Percentiles rank a stretch among this genome's conserved stretches.
phyloP scores from a whole-genome alignment of 208 protist species.

The Blastocrithidia nonstop region DNA sequence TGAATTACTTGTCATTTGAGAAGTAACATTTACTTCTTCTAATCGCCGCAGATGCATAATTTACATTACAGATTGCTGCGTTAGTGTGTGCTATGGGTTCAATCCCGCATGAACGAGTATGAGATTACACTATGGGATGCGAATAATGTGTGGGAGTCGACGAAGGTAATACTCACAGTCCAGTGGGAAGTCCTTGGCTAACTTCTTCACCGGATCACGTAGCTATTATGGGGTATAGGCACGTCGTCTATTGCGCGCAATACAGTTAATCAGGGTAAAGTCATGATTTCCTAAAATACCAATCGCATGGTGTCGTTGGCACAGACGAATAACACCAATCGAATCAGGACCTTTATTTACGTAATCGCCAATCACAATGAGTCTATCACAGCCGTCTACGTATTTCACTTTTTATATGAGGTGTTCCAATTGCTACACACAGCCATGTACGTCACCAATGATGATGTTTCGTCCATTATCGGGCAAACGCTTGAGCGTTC shows the following conservation, averaged over 20 bases:
- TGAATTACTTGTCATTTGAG: too few relatives aligned
- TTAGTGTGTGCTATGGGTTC: slow-evolving; percentile 31
- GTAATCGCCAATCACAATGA: slow-evolving; percentile 77
- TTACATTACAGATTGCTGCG: slow-evolving; percentile 59
- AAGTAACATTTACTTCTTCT: slow-evolving; percentile 14
- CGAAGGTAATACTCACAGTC: slow-evolving; percentile 75
- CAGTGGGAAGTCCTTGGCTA: slow-evolving; percentile 45
- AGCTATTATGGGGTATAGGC: slow-evolving; percentile 35
- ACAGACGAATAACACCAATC: slow-evolving; percentile 46
- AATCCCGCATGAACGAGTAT: slow-evolving; percentile 79
- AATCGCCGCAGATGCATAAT: slow-evolving; percentile 74
- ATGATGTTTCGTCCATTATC: slow-evolving; percentile 56
- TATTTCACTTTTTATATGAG: slow-evolving; percentile 75
- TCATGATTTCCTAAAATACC: slow-evolving; percentile 84
- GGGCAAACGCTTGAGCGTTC: slow-evolving; percentile 23
- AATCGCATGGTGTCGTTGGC: slow-evolving; percentile 44
- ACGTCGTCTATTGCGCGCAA: slow-evolving; percentile 15
- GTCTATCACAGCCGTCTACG: slow-evolving; percentile 40
- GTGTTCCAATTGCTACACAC: slow-evolving; percentile 56
- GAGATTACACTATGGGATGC: slow-evolving; percentile 66
- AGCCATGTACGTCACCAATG: slow-evolving; percentile 85
- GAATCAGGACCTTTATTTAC: slow-evolving; percentile 85
- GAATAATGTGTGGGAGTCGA: slow-evolving; percentile 63
- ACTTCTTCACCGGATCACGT: slow-evolving; percentile 59
- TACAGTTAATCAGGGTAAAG: slow-evolving; percentile 64